Evolutionary conservation across 2,329 filamentous ascomycete species (phyloP).

Genomic region (Fusarium transvaalense): DNA sequence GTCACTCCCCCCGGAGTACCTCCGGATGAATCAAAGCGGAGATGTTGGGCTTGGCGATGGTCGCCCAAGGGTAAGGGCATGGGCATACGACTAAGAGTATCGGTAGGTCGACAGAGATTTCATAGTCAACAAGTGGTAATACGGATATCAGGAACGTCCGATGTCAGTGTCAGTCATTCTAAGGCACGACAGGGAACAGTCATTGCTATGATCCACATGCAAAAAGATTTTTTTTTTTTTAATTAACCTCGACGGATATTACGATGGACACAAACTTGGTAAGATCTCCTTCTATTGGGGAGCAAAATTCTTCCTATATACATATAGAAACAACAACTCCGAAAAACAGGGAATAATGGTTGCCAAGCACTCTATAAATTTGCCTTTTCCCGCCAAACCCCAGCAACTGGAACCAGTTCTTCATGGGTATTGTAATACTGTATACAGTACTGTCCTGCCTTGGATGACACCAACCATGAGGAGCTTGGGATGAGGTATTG

Average conservation of each 20-base stretch:
- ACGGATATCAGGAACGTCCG: not conserved
- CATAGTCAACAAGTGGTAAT: not conserved
- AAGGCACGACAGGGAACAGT: not conserved
- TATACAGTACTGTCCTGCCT: not conserved
- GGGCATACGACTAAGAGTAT: no score
- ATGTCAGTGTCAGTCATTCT: not conserved
- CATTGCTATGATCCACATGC: slow-evolving; percentile 9
- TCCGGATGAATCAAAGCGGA: slow-evolving; percentile 3
- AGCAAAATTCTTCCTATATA: not conserved
- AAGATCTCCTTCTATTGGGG: not conserved
- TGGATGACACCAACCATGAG: not conserved
- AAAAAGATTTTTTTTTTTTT: slow-evolving; percentile 9
- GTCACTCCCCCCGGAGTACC: slow-evolving; percentile 11
- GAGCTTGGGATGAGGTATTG: not conserved
- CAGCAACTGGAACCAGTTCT: not conserved
- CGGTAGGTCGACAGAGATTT: slow-evolving; percentile 7
- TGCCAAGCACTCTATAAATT: not conserved
- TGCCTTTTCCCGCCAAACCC: not conserved
- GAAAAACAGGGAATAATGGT: not conserved
- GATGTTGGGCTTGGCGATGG: slow-evolving; percentile 1
- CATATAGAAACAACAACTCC: not conserved
- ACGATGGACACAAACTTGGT: not conserved
- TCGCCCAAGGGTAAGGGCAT: no score
- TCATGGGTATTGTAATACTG: not conserved
- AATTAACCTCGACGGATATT: not conserved